Conservation (phyloP, 2,329 filamentous ascomycete species). For the Botrytis byssoidea region DNA sequence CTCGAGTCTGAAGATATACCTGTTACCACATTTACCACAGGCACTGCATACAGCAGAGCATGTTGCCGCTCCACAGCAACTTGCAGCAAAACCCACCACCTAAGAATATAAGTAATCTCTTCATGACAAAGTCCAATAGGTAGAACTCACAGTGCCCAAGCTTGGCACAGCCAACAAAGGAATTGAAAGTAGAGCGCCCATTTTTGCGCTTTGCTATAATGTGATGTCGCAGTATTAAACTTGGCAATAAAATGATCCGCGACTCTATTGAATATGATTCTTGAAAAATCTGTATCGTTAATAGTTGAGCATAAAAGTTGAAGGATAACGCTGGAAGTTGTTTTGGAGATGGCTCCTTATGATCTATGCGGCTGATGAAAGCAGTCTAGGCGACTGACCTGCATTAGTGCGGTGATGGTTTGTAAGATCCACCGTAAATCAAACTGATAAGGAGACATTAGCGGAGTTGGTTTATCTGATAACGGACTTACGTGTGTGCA, state of each 20-base stretch:
- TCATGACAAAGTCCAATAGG: conserved; percentile 5
- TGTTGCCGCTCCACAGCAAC: conserved; percentile 94
- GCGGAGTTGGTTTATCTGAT: conserved; percentile 3
- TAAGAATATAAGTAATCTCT: conserved; percentile 41
- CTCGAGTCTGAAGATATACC: conserved; percentile 49
- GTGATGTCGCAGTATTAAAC: background rate
- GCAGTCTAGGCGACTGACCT: background rate
- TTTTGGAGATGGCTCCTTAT: conserved; percentile 4
- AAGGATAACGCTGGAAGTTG: conserved; percentile 6
- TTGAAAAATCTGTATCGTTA: conserved; percentile 6
- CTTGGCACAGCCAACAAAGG: conserved; percentile 87
- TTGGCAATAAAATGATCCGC: background rate
- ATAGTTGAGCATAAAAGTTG: background rate
- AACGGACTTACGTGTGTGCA: conserved; percentile 12
- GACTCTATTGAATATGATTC: background rate
- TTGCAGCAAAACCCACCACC: conserved; percentile 76
- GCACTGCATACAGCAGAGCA: conserved; percentile 94
- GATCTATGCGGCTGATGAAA: conserved; percentile 25
- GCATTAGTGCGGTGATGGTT: conserved; percentile 14
- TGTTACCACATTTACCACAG: conserved; percentile 96
- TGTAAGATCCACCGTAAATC: conserved; percentile 6
- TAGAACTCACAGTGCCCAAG: conserved; percentile 70
- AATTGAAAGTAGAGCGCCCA: conserved; percentile 90
- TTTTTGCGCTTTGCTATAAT: conserved; percentile 43
- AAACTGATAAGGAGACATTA: conserved; percentile 15